Conservation (phyloP, 2,329 filamentous ascomycete genomes). For the Septoria petroselini region DNA sequence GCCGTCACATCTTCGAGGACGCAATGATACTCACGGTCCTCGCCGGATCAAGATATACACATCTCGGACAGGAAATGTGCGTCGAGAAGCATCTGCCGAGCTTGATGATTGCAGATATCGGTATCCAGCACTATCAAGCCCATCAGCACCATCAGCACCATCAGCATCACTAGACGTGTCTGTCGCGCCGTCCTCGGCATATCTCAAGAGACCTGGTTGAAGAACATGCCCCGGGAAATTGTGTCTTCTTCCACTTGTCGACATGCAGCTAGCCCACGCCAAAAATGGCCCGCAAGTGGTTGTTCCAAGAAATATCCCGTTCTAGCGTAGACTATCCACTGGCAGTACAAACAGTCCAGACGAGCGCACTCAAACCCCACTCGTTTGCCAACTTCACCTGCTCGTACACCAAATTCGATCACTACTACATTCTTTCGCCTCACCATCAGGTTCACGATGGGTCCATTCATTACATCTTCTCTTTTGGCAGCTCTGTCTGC, state of each 20-base stretch:
- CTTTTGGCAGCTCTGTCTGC: conserved; percentile 3
- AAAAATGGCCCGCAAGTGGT: background rate
- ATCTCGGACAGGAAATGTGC: too few species aligned
- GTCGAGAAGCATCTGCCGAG: too few species aligned
- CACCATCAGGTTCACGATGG: conserved; percentile 2
- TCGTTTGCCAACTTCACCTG: background rate
- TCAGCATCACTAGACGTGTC: background rate
- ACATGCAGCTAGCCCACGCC: background rate
- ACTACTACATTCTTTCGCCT: background rate
- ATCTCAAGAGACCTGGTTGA: background rate
- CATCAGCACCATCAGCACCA: background rate
- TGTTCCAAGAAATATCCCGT: background rate
- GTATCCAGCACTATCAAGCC: too few species aligned
- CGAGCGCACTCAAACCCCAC: background rate
- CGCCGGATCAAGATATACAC: too few species aligned
- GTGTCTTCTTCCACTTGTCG: background rate
- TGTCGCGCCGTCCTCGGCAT: conserved; percentile 5
- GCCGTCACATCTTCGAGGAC: too few species aligned
- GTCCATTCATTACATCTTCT: conserved; percentile 5
- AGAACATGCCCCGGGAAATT: background rate
- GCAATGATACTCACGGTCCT: too few species aligned
- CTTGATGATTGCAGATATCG: background rate
- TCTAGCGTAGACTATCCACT: background rate
- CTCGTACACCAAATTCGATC: background rate
- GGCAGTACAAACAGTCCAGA: background rate